A percentile compares a stretch with the other conserved stretches of the same genome.
Evolutionary conservation across 73 alveolate species (phyloP).

Genomic region (Uronychia setigera): DNA sequence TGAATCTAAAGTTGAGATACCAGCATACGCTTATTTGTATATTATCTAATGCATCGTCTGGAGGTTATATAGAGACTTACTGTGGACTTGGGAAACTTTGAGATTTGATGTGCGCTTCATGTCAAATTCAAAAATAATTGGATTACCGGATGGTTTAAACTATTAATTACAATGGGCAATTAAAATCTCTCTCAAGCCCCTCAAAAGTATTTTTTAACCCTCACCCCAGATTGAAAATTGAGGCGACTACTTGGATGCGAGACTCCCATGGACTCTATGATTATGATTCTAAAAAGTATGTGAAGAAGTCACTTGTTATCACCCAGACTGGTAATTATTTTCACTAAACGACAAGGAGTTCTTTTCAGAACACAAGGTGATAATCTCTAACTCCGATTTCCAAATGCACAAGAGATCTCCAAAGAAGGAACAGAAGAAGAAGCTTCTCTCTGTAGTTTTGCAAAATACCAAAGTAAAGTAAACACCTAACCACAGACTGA

Average conservation of each 20-base stretch:
- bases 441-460: neutral
- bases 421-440: neutral
- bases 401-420: too few species aligned
- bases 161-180: neutral
- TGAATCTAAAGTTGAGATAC: neutral
- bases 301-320: neutral
- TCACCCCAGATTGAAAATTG: constrained; percentile 20
- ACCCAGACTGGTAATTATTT: neutral
- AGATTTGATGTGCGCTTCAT: neutral
- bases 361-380: neutral
- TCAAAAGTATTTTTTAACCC: neutral
- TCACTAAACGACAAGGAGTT: neutral
- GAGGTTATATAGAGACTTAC: neutral
- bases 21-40: neutral
- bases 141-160: neutral
- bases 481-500: neutral
- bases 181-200: neutral
- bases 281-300: constrained; percentile 4
- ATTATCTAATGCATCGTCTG: neutral
- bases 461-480: neutral
- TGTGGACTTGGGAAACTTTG: neutral
- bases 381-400: too few species aligned
- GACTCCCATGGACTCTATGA: constrained; percentile 46
- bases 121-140: too few species aligned
- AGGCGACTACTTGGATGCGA: constrained; percentile 32